Evolutionary conservation across 31 red algal species (phyloP).

Genomic region (Odonthalia washingtoniensis): DNA sequence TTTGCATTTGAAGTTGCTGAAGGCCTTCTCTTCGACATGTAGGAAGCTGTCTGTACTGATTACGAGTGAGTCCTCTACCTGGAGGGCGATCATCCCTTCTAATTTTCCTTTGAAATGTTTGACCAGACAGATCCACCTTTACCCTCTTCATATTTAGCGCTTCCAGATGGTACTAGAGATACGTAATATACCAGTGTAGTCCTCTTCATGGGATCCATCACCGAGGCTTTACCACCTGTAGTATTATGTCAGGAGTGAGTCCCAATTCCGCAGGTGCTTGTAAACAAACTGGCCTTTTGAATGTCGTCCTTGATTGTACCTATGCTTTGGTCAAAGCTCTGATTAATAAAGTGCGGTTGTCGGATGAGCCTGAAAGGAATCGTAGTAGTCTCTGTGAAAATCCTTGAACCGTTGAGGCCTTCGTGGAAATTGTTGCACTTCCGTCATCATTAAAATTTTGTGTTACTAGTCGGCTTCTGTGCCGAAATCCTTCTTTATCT

Average conservation of each 20-base stretch:
- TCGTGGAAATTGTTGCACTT: too few relatives aligned
- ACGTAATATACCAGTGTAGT: slow-evolving; percentile 16
- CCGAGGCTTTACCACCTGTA: slow-evolving; percentile 8
- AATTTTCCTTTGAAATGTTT: not conserved
- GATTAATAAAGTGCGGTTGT: too few relatives aligned
- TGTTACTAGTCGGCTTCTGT: too few relatives aligned
- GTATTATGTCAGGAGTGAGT: not conserved
- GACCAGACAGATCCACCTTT: not conserved
- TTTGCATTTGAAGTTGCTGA: not conserved
- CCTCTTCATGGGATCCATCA: not conserved
- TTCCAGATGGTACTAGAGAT: not conserved
- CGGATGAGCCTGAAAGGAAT: too few relatives aligned
- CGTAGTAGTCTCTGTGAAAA: too few relatives aligned
- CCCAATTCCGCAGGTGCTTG: slow-evolving; percentile 1
- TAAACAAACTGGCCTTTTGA: too few relatives aligned
- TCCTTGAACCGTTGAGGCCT: too few relatives aligned
- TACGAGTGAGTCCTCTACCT: slow-evolving; percentile 2
- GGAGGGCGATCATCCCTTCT: not conserved
- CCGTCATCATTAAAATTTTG: too few relatives aligned
- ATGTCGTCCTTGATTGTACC: too few relatives aligned
- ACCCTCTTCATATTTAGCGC: not conserved
- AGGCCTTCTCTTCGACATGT: not conserved
- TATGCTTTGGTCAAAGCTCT: too few relatives aligned
- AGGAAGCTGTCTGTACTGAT: not conserved
- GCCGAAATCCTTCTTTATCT: too few relatives aligned